phyloP scores from a whole-genome alignment of 495 filamentous ascomycete species.

The Neurospora sp. region DNA sequence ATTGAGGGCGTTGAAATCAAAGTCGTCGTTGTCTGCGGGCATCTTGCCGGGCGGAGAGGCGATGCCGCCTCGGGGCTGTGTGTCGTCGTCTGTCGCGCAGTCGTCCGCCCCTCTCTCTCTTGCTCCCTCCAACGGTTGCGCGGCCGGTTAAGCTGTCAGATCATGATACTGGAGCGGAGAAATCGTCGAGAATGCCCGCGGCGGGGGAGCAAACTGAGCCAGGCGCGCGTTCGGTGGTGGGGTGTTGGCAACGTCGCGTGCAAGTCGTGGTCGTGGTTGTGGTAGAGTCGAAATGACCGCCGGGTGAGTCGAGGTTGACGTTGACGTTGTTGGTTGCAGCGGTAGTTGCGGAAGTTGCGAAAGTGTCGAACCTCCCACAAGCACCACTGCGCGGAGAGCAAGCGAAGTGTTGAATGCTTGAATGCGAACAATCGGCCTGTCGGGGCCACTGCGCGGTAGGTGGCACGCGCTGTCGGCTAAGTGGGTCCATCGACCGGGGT shows the following conservation, averaged over 20 bases:
- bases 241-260: neutral
- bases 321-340: neutral
- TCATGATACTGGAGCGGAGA: slow-evolving; percentile 10
- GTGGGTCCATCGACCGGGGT: neutral
- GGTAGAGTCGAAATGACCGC: neutral
- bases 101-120: slow-evolving; percentile 5
- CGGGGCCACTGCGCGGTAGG: neutral
- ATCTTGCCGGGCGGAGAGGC: slow-evolving; percentile 8
- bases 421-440: neutral
- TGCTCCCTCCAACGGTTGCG: slow-evolving; percentile 15
- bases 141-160: slow-evolving; percentile 6
- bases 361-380: neutral
- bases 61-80: neutral
- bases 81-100: neutral
- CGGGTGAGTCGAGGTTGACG: neutral
- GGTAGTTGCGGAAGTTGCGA: neutral
- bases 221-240: neutral
- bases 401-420: neutral
- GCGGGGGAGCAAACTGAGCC: neutral
- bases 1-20: slow-evolving; percentile 11
- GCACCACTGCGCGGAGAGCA: neutral
- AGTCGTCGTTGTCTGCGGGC: slow-evolving; percentile 11
- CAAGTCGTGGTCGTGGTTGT: neutral
- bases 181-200: neutral
- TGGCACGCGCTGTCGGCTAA: neutral